Base-by-base conservation (phyloP, 768 basidiomycete genomes). In the Rubroboletus pulcherrimus region DNA sequence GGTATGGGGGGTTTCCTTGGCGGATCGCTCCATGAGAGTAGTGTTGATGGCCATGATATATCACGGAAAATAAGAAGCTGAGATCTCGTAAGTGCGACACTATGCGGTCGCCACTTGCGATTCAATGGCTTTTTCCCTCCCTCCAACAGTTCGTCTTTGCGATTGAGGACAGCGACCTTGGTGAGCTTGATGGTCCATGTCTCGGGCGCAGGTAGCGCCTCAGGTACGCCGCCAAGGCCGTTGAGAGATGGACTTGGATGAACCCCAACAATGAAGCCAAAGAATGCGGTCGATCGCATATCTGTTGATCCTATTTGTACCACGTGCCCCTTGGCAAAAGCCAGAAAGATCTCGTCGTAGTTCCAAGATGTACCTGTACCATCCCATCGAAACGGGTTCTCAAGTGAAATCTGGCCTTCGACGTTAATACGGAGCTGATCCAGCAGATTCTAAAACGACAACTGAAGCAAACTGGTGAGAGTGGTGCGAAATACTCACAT, bases 31-130 rank as follows among this genome's bases (percentile, higher is more conserved):
- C 81, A 76, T 43, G 76, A 70, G 51, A 77, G 72, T 33, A 87
- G 62, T 21, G 74, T 67, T 39, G 71, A 63, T 3, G 80, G 79
- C 83, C 80, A 85, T 14, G 79, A 65, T 4, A 80, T 68, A 70
- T 93, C 90, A 30, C 89, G 87, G 74, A 93, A 94, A 69, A 98
- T 88, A 43, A 98, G 79, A 5, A 99, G 77, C 64, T 98, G 96
- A 5, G 93, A 94, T 26, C 85, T 87, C 4, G 93, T 94, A 53
- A 99, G 77, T 48, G 95, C 78, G 9, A 93, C 89, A 58, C 84
- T 86, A 80, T 87, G 95, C 11, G 82, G 73, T 63, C 81, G 86
- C 97, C 97, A 98, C 74, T 94, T 98, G 47, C 92, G 80, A 64
- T 81, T 87, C 44, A 75, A 73, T 1, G 86, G 76, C 63, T 86